These are phyloP conservation scores for Trichoderma atroviride DNA, from an alignment of 2,329 filamentous ascomycete species.

Conservation along the genomic window DNA sequence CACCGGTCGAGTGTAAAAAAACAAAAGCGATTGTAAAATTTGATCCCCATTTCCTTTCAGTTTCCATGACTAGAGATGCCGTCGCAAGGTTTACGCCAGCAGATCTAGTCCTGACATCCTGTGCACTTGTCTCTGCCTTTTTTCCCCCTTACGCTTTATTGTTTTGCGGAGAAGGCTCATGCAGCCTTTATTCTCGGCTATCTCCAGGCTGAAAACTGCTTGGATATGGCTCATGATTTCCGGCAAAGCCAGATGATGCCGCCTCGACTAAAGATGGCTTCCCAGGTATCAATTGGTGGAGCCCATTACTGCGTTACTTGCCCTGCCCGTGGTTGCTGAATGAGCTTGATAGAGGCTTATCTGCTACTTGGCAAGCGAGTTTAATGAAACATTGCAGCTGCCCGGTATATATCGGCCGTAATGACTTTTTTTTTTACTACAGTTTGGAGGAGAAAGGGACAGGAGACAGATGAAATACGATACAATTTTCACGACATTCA, in stretches of 20 bases:
- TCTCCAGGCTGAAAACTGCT: conserved; percentile 22
- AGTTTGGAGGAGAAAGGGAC: conserved; percentile 9
- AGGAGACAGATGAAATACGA: conserved; percentile 14
- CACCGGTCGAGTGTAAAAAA: conserved; percentile 39
- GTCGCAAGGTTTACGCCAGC: conserved; percentile 37
- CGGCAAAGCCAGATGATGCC: not conserved
- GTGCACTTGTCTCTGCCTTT: conserved; percentile 21
- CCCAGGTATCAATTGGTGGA: not conserved
- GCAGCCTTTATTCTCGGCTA: conserved; percentile 8
- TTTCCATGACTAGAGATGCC: conserved; percentile 42
- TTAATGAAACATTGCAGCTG: not conserved
- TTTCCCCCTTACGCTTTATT: not conserved
- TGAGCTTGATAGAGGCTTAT: conserved; percentile 2
- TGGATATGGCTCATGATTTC: conserved; percentile 26
- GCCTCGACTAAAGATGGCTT: not conserved
- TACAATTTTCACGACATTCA: conserved; percentile 22
- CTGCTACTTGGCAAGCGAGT: conserved; percentile 2
- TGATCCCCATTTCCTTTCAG: conserved; percentile 39
- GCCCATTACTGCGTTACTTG: conserved; percentile 2
- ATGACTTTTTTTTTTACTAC: not conserved
- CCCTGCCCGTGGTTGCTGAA: not conserved
- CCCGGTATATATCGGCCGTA: conserved; percentile 5
- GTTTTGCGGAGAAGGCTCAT: conserved; percentile 8
- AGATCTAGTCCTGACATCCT: conserved; percentile 29
- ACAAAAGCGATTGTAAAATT: conserved; percentile 40